Evolutionary conservation across 202 grass and related monocot species (phyloP).

Genomic region (Brachypodium distachyon): DNA sequence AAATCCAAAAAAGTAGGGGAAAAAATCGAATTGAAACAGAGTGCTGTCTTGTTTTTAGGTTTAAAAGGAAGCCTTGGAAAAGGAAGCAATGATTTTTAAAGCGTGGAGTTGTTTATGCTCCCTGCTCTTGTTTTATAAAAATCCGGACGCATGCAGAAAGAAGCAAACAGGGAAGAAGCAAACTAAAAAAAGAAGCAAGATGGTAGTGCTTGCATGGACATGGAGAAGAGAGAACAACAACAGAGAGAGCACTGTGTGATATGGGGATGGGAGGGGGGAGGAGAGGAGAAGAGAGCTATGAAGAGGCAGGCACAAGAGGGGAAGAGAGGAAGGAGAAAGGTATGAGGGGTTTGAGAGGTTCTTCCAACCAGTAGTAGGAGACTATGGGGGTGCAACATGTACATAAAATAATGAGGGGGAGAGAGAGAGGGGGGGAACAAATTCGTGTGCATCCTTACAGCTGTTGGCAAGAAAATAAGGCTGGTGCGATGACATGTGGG

Average conservation of each 20-base stretch:
- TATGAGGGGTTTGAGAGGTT: slow-evolving; percentile 32
- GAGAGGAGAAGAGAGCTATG: slow-evolving; percentile 28
- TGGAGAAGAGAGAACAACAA: slow-evolving; percentile 11
- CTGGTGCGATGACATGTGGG: slow-evolving; percentile 3
- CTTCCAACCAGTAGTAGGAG: slow-evolving; percentile 43
- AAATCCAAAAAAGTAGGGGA: slow-evolving; percentile 29
- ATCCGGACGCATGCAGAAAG: slow-evolving; percentile 54
- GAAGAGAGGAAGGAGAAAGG: slow-evolving; percentile 24
- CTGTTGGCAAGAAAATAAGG: neutral
- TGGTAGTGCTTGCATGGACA: slow-evolving; percentile 37
- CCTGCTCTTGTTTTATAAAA: slow-evolving; percentile 23
- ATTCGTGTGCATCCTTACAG: slow-evolving; percentile 23
- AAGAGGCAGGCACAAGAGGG: slow-evolving; percentile 11
- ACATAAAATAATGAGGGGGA: slow-evolving; percentile 55
- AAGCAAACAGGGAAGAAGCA: slow-evolving; percentile 61
- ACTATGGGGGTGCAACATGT: slow-evolving; percentile 39
- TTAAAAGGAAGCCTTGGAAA: slow-evolving; percentile 69
- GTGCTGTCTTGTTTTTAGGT: slow-evolving; percentile 60
- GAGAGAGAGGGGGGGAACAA: slow-evolving; percentile 20
- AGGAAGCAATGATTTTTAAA: slow-evolving; percentile 88
- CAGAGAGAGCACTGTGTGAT: slow-evolving; percentile 27
- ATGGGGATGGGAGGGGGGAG: slow-evolving; percentile 17
- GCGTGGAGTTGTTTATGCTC: slow-evolving; percentile 46
- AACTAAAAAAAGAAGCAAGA: slow-evolving; percentile 31
- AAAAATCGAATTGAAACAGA: slow-evolving; percentile 39